A percentile compares a stretch with the other conserved stretches of the same genome.
These are phyloP conservation scores for Sarocladiaceae sp. DNA, from an alignment of 2,329 filamentous ascomycete species.

Conservation along the genomic window DNA sequence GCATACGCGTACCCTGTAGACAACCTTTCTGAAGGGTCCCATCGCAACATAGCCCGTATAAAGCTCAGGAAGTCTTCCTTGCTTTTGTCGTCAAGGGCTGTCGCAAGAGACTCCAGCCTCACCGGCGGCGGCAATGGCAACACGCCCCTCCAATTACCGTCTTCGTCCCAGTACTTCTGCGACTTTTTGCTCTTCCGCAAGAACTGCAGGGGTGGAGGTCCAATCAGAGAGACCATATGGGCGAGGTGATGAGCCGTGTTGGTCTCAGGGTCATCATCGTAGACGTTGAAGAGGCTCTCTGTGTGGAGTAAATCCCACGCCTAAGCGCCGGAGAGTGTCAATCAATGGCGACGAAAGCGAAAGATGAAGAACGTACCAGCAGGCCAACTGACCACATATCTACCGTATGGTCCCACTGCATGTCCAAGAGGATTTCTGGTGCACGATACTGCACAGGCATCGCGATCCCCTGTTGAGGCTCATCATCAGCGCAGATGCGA, in stretches of 20 bases:
- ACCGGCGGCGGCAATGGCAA: conserved; percentile 16
- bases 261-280: conserved; percentile 15
- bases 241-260: conserved; percentile 18
- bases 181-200: conserved; percentile 13
- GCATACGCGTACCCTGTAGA: not conserved
- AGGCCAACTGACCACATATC: conserved; percentile 24
- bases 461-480: conserved; percentile 20
- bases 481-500: conserved; percentile 17
- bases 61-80: conserved; percentile 15
- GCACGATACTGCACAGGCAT: conserved; percentile 22
- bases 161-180: conserved; percentile 17
- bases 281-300: conserved; percentile 15
- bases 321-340: conserved; percentile 9
- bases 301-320: conserved; percentile 19
- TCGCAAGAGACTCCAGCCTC: conserved; percentile 16
- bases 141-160: conserved; percentile 17
- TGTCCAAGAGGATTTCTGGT: conserved; percentile 18
- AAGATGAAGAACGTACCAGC: conserved; percentile 14
- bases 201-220: conserved; percentile 17
- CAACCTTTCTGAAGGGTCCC: conserved; percentile 14
- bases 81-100: conserved; percentile 13
- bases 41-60: conserved; percentile 16
- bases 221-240: conserved; percentile 17
- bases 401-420: conserved; percentile 19
- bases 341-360: not conserved